Evolutionary conservation across 768 basidiomycete species (phyloP).

Genomic region (Tulasnella calospora): DNA sequence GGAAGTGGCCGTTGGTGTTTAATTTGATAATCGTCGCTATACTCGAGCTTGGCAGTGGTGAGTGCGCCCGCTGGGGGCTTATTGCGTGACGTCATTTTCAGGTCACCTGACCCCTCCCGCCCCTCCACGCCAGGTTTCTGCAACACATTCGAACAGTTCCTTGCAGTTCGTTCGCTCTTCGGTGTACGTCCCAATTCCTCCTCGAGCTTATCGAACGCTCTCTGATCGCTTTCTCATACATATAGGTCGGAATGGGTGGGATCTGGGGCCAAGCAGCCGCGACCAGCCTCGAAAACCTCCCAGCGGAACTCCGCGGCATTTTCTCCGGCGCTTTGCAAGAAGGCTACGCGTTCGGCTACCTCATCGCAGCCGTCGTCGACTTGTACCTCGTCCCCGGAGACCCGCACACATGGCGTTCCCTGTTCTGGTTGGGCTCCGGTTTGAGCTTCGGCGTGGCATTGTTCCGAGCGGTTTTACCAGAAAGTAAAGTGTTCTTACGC

Average conservation of each 20-base stretch:
- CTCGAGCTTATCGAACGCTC: too few relatives aligned
- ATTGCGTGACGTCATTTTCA: background rate
- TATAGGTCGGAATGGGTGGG: conserved; percentile 42
- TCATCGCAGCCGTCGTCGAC: conserved; percentile 80
- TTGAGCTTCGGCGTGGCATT: conserved; percentile 39
- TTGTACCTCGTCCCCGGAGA: conserved; percentile 40
- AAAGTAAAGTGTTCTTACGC: conserved; percentile 38
- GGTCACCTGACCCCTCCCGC: background rate
- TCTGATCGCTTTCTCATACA: too few relatives aligned
- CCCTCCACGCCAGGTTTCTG: conserved; percentile 52
- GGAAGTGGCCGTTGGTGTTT: conserved; percentile 85
- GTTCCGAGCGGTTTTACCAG: conserved; percentile 40
- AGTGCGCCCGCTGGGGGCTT: background rate
- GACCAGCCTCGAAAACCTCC: conserved; percentile 84
- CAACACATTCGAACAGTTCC: conserved; percentile 69
- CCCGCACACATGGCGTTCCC: conserved; percentile 36
- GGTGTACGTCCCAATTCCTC: conserved; percentile 45
- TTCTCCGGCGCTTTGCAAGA: conserved; percentile 81
- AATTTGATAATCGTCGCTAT: conserved; percentile 67
- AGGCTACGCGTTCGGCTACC: conserved; percentile 83
- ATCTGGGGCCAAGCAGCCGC: conserved; percentile 82
- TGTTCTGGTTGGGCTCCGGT: conserved; percentile 42
- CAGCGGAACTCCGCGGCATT: conserved; percentile 78
- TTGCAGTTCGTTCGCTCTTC: conserved; percentile 76
- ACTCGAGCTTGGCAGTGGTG: conserved; percentile 63